Conservation (phyloP, 2,329 filamentous ascomycete genomes). For the Arthrobotrys conoides region DNA sequence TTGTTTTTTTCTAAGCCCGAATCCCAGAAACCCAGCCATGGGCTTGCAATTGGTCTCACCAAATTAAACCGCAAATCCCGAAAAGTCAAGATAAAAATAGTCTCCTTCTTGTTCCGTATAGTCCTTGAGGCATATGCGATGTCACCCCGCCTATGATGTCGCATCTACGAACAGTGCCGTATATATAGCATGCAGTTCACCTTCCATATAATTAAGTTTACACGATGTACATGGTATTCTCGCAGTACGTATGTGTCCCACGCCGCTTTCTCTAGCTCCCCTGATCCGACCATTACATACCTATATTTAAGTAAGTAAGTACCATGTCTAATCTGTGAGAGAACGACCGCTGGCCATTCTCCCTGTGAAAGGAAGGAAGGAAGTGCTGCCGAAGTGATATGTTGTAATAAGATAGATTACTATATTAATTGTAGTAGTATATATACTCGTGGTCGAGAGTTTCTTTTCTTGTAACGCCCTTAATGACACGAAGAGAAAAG, state of each 20-base stretch:
- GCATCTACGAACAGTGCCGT: not conserved
- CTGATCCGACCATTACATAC: constrained; percentile 17
- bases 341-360: not conserved
- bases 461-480: constrained; percentile 17
- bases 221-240: no score
- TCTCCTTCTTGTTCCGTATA: constrained; percentile 14
- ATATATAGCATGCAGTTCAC: not conserved
- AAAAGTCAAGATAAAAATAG: constrained; percentile 2
- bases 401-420: constrained; percentile 4
- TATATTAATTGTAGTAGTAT: constrained; percentile 9
- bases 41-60: not conserved
- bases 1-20: no score
- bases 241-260: not conserved
- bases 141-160: constrained; percentile 4
- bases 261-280: no score
- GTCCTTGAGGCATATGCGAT: not conserved
- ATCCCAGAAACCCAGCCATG: no score
- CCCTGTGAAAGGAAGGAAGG: constrained; percentile 3
- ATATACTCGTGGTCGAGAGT: no score
- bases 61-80: no score
- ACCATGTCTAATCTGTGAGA: not conserved
- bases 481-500: not conserved
- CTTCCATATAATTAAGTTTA: not conserved
- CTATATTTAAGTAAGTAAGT: no score
- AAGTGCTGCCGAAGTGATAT: not conserved